Evolutionary conservation across 371 early-diverging fungal species (phyloP), one percentile per base, ranked within the genome.

Genomic region (Dichotomocladium elegans): DNA sequence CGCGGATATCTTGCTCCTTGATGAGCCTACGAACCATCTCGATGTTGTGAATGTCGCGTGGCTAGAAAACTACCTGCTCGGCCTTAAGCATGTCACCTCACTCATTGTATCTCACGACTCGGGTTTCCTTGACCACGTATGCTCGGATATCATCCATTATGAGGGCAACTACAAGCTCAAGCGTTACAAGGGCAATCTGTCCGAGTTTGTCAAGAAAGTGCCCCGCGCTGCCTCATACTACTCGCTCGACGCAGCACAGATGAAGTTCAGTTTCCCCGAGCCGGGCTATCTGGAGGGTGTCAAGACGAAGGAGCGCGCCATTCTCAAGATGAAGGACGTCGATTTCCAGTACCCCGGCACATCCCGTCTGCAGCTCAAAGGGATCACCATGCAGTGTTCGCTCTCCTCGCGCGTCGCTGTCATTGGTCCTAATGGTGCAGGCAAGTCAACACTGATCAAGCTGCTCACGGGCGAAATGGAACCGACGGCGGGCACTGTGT

Each of bases 41-140:
- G 93, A 94, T 70, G 86, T 82, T 31, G 74, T 67, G 51, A 90
- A 90, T 65, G 85, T 90, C 44, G 81, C 81, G 17, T 94, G 91
- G 91, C 68, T 94, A n/a, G 89, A 90, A 59, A 80, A 90, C 61
- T 89, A 89, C 58, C 80, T 93, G 24, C 70, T 77, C 52, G 73
- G 79, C 44, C 79, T 84, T 51, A 79, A 80, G 47, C 79, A 85
- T 49, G 79, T 89, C 47, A 92, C 93, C 7, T 84, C 79, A 40
- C 77, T 95, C 64, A 85, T 95, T 54, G 93, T 93, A n/a, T 93
- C 93, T 28, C 93, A 95, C 81, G 93, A 93, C 77, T 88, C 88
- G 42, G 80, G 83, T 28, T 95, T 95, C 79, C 73, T 95, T 42
- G 90, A 94, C 80, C 83, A 84, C 42, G 87, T 90, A 25, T 89